Evolutionary conservation across 371 early-diverging fungal species (phyloP).

Genomic region (Encephalitozoon cuniculi): DNA sequence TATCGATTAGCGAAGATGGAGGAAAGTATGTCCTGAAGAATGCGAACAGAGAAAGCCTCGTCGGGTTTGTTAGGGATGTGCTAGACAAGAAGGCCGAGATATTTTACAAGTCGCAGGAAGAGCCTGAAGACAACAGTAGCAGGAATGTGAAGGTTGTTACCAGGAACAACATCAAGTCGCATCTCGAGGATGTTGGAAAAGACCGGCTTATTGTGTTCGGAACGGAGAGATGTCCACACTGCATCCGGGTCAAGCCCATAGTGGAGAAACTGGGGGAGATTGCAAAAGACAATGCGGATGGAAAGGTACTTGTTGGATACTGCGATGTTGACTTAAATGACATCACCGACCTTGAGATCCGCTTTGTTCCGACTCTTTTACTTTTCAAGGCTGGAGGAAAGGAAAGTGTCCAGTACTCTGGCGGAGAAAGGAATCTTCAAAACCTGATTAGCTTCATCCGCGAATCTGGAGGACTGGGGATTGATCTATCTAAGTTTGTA

Average conservation of each 20-base stretch:
- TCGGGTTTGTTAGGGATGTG: constrained; percentile 19
- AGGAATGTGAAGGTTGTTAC: constrained; percentile 33
- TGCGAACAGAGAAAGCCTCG: constrained; percentile 6
- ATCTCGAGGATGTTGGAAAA: not conserved
- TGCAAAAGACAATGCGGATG: not conserved
- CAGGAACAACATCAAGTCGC: constrained; percentile 15
- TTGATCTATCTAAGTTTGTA: constrained; percentile 6
- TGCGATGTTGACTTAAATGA: constrained; percentile 47
- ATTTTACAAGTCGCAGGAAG: constrained; percentile 10
- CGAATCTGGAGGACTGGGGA: not conserved
- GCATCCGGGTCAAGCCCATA: constrained; percentile 39
- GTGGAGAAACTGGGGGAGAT: constrained; percentile 28
- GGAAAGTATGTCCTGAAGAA: constrained; percentile 39
- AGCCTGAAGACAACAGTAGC: constrained; percentile 43
- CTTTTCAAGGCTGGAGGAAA: constrained; percentile 30
- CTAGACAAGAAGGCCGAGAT: not conserved
- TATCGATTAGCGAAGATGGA: constrained; percentile 19
- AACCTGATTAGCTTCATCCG: constrained; percentile 12
- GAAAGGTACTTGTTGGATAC: constrained; percentile 31
- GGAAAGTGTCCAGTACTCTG: constrained; percentile 3
- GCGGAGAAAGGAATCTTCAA: not conserved
- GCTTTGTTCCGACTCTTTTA: constrained; percentile 38
- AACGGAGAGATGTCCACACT: constrained; percentile 39
- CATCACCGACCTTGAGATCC: constrained; percentile 24
- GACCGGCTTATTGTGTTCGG: constrained; percentile 46